Percentiles rank a stretch among this genome's conserved stretches.
Conservation (phyloP, 2,329 filamentous ascomycete genomes). For the Botrytis paeoniae region DNA sequence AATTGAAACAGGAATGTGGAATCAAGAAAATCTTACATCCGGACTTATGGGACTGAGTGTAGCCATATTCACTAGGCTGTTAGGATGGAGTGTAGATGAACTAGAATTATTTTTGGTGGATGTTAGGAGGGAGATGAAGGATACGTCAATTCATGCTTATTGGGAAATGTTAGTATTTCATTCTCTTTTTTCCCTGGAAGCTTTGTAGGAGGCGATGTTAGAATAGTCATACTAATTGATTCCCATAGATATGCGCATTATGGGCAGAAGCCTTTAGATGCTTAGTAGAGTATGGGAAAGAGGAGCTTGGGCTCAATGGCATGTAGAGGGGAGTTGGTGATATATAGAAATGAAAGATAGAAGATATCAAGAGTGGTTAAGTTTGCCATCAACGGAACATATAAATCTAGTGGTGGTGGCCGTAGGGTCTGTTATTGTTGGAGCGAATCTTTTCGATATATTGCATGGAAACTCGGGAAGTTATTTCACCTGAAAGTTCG, state of each 20-base stretch:
- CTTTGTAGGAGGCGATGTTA: neutral
- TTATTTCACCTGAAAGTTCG: neutral
- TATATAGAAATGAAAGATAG: neutral
- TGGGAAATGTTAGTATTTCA: slow-evolving; percentile 52
- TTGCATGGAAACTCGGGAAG: too few species aligned
- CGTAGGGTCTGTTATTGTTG: too few species aligned
- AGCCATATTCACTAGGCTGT: slow-evolving; percentile 48
- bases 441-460: too few species aligned
- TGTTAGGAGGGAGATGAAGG: slow-evolving; percentile 46
- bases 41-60: slow-evolving; percentile 26
- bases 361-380: neutral
- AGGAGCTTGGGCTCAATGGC: neutral
- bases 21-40: neutral
- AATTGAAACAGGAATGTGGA: slow-evolving; percentile 10
- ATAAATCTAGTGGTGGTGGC: neutral
- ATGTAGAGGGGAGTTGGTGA: neutral
- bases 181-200: neutral
- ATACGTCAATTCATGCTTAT: slow-evolving; percentile 43
- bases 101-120: slow-evolving; percentile 49
- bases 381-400: neutral
- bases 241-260: neutral
- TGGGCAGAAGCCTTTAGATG: neutral
- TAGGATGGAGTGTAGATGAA: slow-evolving; percentile 47
- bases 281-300: neutral
- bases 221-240: neutral